Evolutionary conservation across 768 basidiomycete genomes (phyloP), one percentile per base, ranked within the genome.

Genomic region (Tulasnella calospora): DNA sequence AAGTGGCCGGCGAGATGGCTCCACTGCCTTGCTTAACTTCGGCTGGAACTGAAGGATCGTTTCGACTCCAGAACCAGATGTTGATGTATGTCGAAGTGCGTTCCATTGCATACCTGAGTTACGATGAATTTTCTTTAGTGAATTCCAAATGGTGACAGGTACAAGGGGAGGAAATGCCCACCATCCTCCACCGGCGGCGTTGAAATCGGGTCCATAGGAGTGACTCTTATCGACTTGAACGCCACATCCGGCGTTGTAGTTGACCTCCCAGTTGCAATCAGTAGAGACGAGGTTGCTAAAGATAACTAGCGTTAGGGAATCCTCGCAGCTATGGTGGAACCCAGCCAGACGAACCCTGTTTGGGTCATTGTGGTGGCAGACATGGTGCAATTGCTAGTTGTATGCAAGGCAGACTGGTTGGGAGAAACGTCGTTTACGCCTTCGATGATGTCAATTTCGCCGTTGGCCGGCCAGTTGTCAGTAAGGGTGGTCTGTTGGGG

Each of bases 241-340:
- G 9, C 83, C 83, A 77, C 84, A 85, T 0, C 84, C 84, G 17
- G 73, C 71, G 79, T 85, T 85, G 27, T 80, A 81, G 71, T 83
- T 81, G 17, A 74, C 80, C 12, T 38, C 23, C 9, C 61, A 46
- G 51, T 80, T 30, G 73, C 80, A 81, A 67, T 81, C 61, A 30
- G 61, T 61, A 19, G 36, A 15, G 55, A 44, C 36, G 23, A 61
- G 47, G 27, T 55, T 76, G 21, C 35, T 69, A 17, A 19, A 69
- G 44, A 21, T 73, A 5, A 38, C 27, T 41, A 76, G 40, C n/a
- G 73, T 38, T 27, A 19, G 15, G 44, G 13, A 44, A 44, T 44
- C 44, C 44, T 2, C 12, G 13, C 13, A 44, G 44, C 17, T 19
- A 44, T 44, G 41, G 41, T 44, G 41, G 41, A 44, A 44, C 6